Percentiles rank a stretch among this genome's conserved stretches.
These are phyloP conservation scores for Mariannaea elegans DNA, from an alignment of 2,329 filamentous ascomycete species.

Conservation along the genomic window DNA sequence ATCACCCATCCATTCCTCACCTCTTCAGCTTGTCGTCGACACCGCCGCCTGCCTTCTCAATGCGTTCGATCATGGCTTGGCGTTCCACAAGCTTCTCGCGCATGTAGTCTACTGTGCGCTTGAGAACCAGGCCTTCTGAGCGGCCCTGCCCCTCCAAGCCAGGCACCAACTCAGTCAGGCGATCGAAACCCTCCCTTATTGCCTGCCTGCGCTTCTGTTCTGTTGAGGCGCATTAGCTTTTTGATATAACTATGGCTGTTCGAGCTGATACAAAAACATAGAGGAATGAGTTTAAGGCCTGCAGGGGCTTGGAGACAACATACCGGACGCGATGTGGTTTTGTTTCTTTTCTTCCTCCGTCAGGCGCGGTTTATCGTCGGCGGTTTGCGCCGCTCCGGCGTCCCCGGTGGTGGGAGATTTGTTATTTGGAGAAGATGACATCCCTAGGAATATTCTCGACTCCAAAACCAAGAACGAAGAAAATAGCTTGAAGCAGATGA, in stretches of 20 bases:
- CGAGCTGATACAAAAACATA: background rate
- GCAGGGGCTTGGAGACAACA: slow-evolving; percentile 11
- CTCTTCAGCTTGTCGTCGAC: slow-evolving; percentile 59
- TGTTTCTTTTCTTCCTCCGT: slow-evolving; percentile 65
- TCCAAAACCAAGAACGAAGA: background rate
- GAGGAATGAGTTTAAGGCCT: background rate
- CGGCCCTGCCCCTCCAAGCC: slow-evolving; percentile 84
- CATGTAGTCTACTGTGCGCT: slow-evolving; percentile 73
- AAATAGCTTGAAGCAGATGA: background rate
- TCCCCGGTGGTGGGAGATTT: slow-evolving; percentile 39
- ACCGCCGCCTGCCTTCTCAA: slow-evolving; percentile 66
- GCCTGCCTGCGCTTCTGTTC: slow-evolving; percentile 62
- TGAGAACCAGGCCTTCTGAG: slow-evolving; percentile 85
- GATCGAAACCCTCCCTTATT: slow-evolving; percentile 86
- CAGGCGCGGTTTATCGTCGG: slow-evolving; percentile 60
- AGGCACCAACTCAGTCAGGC: slow-evolving; percentile 81
- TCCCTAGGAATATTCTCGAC: background rate
- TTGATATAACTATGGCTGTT: background rate
- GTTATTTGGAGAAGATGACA: slow-evolving; percentile 44
- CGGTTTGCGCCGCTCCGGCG: slow-evolving; percentile 29
- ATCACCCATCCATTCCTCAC: slow-evolving; percentile 41
- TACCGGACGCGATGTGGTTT: slow-evolving; percentile 64
- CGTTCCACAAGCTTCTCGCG: slow-evolving; percentile 67
- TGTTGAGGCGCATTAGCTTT: slow-evolving; percentile 34
- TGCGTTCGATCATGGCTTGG: slow-evolving; percentile 63